Evolutionary conservation across 2,329 filamentous ascomycete species (phyloP).

Genomic region (Ustilaginoidea virens): DNA sequence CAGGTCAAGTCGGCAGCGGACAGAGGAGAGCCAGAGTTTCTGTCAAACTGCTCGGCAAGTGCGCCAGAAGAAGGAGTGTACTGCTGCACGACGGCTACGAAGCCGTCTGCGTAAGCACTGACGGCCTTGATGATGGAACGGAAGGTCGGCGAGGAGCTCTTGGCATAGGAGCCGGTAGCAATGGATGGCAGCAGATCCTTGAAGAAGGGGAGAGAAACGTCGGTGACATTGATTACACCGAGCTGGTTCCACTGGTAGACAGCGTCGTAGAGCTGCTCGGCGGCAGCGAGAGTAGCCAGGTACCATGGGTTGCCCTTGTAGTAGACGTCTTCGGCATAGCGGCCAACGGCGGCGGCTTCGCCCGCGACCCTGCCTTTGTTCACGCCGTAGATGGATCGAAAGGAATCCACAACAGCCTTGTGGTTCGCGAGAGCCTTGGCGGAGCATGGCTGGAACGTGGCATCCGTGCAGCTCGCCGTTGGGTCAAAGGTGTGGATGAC

Average conservation of each 20-base stretch:
- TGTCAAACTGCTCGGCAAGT: constrained; percentile 49
- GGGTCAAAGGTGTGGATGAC: constrained; percentile 59
- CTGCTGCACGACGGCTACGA: constrained; percentile 40
- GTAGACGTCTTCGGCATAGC: constrained; percentile 60
- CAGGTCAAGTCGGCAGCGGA: constrained; percentile 56
- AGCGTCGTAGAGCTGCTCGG: constrained; percentile 67
- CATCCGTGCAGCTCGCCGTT: constrained; percentile 45
- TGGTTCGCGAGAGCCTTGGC: constrained; percentile 56
- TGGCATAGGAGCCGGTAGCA: constrained; percentile 45
- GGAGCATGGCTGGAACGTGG: constrained; percentile 68
- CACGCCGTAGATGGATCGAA: constrained; percentile 54
- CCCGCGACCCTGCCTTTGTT: constrained; percentile 50
- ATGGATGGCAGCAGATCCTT: constrained; percentile 42
- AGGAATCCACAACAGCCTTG: constrained; percentile 60
- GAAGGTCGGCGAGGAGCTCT: constrained; percentile 29
- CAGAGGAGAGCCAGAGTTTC: constrained; percentile 31
- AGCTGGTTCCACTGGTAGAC: constrained; percentile 52
- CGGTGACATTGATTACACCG: constrained; percentile 48
- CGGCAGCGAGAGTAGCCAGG: constrained; percentile 58
- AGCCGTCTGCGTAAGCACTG: constrained; percentile 42
- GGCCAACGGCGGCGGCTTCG: constrained; percentile 44
- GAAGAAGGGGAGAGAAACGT: constrained; percentile 57
- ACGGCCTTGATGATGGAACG: constrained; percentile 40
- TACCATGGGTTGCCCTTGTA: constrained; percentile 75
- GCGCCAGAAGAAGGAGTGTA: constrained; percentile 48